phyloP scores from a whole-genome alignment of 768 basidiomycete species.

The Lactifluus rugatus region DNA sequence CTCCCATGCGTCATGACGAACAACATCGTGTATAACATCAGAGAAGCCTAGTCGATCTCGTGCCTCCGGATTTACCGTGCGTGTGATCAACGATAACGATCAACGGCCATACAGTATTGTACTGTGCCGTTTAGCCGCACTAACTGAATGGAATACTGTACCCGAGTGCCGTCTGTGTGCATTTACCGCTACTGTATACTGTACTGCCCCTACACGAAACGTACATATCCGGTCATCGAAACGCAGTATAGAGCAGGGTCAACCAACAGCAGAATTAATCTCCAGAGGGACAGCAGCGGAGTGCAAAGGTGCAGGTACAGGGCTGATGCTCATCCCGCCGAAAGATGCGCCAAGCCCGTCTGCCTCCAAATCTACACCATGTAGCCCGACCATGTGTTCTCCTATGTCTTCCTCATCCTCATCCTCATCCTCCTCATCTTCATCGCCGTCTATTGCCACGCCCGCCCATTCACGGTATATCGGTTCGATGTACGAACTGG shows the following conservation, averaged over 20 bases:
- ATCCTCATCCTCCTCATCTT: constrained; percentile 52
- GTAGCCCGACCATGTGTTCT: constrained; percentile 25
- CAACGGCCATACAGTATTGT: too few relatives aligned
- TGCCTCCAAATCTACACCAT: constrained; percentile 26
- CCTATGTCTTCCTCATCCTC: constrained; percentile 40
- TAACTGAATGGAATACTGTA: too few relatives aligned
- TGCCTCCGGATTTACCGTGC: neutral
- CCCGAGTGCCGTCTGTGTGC: neutral
- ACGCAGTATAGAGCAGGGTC: neutral
- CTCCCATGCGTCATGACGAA: too few relatives aligned
- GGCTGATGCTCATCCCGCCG: constrained; percentile 81
- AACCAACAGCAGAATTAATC: neutral
- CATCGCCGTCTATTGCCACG: constrained; percentile 62
- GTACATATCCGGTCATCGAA: neutral
- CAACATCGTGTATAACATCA: neutral
- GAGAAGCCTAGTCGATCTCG: neutral
- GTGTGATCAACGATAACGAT: neutral
- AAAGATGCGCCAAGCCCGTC: constrained; percentile 56
- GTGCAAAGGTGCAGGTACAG: constrained; percentile 23
- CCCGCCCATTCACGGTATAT: constrained; percentile 88
- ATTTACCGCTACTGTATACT: neutral
- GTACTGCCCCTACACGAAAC: neutral
- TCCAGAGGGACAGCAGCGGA: constrained; percentile 3
- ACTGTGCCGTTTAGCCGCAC: too few relatives aligned
- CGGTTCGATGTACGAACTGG: constrained; percentile 62